Evolutionary conservation across 2,329 filamentous ascomycete genomes (phyloP).

Genomic region (Boeremia lycopersici): DNA sequence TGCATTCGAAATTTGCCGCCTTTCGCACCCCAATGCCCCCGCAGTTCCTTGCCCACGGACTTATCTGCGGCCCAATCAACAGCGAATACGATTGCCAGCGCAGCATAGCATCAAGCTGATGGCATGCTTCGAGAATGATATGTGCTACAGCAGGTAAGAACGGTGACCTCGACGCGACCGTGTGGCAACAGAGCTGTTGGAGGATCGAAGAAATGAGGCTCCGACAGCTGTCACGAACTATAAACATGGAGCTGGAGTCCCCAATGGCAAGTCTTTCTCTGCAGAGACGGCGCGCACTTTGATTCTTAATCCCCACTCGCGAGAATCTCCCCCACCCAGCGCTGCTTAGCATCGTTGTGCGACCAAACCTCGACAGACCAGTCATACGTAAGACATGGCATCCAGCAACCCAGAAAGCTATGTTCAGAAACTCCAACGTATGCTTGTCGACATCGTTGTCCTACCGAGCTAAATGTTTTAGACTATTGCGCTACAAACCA

Average conservation of each 20-base stretch:
- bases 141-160: slow-evolving; percentile 31
- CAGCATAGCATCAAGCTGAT: slow-evolving; percentile 37
- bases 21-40: slow-evolving; percentile 30
- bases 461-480: slow-evolving; percentile 23
- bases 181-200: slow-evolving; percentile 32
- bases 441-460: slow-evolving; percentile 14
- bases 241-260: slow-evolving; percentile 38
- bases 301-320: slow-evolving; percentile 33
- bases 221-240: slow-evolving; percentile 31
- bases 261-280: slow-evolving; percentile 28
- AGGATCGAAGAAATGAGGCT: slow-evolving; percentile 35
- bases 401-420: slow-evolving; percentile 35
- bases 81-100: slow-evolving; percentile 34
- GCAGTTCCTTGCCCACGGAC: slow-evolving; percentile 31
- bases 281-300: slow-evolving; percentile 30
- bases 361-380: slow-evolving; percentile 18
- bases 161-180: slow-evolving; percentile 26
- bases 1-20: slow-evolving; percentile 33
- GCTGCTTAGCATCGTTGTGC: slow-evolving; percentile 19
- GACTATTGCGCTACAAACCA: slow-evolving; percentile 42
- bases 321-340: slow-evolving; percentile 28
- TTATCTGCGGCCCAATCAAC: slow-evolving; percentile 38
- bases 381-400: slow-evolving; percentile 33
- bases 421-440: slow-evolving; percentile 43
- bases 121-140: slow-evolving; percentile 25